phyloP scores from a whole-genome alignment of 257 asterid species.

The Nicotiana obtusifolia region DNA sequence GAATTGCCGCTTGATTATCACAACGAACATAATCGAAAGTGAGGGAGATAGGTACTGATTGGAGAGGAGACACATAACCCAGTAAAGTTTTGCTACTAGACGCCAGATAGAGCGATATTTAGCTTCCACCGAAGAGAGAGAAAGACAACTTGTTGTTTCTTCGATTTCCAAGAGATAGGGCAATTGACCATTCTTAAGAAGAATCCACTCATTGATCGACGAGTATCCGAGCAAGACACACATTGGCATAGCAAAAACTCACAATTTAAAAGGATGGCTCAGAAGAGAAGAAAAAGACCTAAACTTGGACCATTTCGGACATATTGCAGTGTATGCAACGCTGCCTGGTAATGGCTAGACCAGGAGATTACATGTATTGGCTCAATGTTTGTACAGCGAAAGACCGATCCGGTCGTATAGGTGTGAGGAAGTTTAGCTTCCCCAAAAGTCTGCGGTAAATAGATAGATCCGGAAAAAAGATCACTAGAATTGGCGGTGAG shows the following conservation, averaged over 20 bases:
- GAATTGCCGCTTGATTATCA: neutral
- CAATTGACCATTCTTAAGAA: neutral
- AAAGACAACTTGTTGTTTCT: neutral
- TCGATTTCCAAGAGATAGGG: neutral
- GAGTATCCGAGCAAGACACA: neutral
- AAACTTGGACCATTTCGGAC: neutral
- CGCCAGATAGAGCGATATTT: neutral
- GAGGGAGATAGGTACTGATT: neutral
- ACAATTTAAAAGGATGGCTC: neutral
- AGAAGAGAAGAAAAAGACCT: neutral
- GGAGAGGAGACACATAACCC: neutral
- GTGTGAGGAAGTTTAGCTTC: neutral
- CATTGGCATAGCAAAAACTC: neutral
- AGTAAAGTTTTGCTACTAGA: neutral
- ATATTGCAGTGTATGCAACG: neutral
- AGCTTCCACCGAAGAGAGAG: neutral
- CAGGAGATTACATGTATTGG: neutral
- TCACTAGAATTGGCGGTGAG: neutral
- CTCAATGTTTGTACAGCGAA: neutral
- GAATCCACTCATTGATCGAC: neutral
- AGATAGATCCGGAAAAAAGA: neutral
- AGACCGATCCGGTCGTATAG: neutral
- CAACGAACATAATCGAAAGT: neutral
- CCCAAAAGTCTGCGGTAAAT: neutral
- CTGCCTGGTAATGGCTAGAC: neutral